phyloP scores from a whole-genome alignment of 257 asterid genomes.

The Gentiana dahurica region DNA sequence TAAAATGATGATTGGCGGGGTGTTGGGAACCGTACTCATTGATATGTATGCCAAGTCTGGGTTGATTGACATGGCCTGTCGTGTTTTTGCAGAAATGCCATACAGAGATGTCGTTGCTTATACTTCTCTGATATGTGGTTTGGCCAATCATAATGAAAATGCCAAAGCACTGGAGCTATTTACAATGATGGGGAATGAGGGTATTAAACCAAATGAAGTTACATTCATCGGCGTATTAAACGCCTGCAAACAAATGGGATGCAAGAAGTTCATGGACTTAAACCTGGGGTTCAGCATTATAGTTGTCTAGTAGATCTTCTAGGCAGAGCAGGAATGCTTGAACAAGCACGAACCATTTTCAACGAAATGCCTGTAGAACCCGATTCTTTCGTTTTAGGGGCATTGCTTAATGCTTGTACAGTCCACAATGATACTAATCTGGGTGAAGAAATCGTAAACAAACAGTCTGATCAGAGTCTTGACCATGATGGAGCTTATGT shows the following conservation, averaged over 20 bases:
- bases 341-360: conserved; percentile 28
- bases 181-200: conserved; percentile 35
- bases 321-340: conserved; percentile 33
- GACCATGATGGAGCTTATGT: conserved; percentile 31
- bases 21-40: conserved; percentile 36
- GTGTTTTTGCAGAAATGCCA: conserved; percentile 27
- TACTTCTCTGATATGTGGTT: conserved; percentile 38
- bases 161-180: conserved; percentile 25
- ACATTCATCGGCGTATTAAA: conserved; percentile 33
- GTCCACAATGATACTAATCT: conserved; percentile 23
- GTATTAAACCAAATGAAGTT: conserved; percentile 35
- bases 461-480: conserved; percentile 14
- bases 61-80: conserved; percentile 25
- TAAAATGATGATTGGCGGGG: conserved; percentile 22
- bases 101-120: conserved; percentile 31
- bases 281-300: conserved; percentile 30
- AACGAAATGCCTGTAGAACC: conserved; percentile 28
- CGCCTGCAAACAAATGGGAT: conserved; percentile 51
- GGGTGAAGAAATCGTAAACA: conserved; percentile 21
- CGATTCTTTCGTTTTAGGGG: conserved; percentile 34
- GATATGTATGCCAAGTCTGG: conserved; percentile 66
- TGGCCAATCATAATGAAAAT: conserved; percentile 40
- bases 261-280: conserved; percentile 24
- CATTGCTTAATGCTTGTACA: conserved; percentile 40
- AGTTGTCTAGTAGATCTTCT: conserved; percentile 51